A percentile compares a stretch with the other conserved stretches of the same genome.
Evolutionary conservation across 1,284 basidiomycete species (phyloP).

Genomic region (Cutaneotrichosporon arboriforme): DNA sequence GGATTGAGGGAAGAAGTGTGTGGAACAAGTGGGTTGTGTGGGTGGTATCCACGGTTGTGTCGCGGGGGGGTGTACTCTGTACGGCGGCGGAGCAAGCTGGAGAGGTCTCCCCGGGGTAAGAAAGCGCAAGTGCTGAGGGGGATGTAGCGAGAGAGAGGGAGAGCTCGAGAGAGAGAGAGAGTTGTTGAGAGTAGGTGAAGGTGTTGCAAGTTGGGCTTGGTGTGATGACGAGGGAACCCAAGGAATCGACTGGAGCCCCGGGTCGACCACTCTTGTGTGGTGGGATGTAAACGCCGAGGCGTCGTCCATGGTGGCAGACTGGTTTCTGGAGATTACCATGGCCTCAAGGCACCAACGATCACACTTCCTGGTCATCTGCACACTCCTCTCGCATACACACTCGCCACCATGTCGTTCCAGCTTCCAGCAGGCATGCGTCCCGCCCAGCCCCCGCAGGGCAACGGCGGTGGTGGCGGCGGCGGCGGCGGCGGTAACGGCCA

Average conservation of each 20-base stretch:
- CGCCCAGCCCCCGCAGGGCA: conserved; percentile 17
- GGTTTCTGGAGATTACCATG: too few species aligned
- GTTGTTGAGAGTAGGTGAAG: too few species aligned
- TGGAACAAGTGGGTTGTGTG: not conserved
- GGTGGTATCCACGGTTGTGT: not conserved
- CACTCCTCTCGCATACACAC: not conserved
- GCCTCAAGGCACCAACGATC: too few species aligned
- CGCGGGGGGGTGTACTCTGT: too few species aligned
- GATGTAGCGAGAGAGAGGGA: too few species aligned
- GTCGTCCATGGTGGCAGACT: too few species aligned
- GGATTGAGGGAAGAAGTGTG: not conserved
- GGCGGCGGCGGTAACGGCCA: conserved; percentile 7
- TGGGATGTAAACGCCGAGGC: too few species aligned
- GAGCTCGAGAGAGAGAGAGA: too few species aligned
- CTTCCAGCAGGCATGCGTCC: conserved; percentile 43
- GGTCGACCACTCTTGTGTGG: not conserved
- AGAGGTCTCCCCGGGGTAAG: too few species aligned
- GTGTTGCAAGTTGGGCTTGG: too few species aligned
- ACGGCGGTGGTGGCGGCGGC: conserved; percentile 5
- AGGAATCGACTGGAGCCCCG: not conserved
- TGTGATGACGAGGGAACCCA: not conserved
- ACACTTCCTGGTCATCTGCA: not conserved
- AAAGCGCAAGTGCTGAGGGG: too few species aligned
- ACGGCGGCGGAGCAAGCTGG: too few species aligned
- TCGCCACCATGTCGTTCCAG: conserved; percentile 46